A percentile compares a stretch with the other conserved stretches of the same genome.
Conservation (phyloP, 2,329 filamentous ascomycete species). For the Diplodia corticola region DNA sequence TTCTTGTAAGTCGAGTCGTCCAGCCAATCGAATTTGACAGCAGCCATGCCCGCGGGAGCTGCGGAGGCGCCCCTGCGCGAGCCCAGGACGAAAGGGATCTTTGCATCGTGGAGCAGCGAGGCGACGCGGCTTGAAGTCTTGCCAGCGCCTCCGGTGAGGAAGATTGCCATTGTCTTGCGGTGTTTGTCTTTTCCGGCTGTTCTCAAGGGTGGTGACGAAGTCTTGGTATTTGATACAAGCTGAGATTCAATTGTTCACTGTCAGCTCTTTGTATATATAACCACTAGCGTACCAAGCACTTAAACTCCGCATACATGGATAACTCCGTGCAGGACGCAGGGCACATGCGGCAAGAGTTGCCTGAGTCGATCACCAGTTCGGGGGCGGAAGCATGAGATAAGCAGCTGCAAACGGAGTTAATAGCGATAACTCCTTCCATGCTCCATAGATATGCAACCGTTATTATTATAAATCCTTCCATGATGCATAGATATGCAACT, state of each 20-base stretch:
- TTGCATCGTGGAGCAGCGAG: conserved; percentile 33
- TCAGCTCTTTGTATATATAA: neutral
- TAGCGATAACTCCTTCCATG: neutral
- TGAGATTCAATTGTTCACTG: neutral
- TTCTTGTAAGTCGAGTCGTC: conserved; percentile 44
- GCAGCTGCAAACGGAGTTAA: neutral
- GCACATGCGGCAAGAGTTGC: neutral
- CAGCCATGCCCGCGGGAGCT: neutral
- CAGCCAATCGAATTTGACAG: conserved; percentile 48
- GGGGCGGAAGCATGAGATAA: no score
- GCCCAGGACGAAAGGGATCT: conserved; percentile 36
- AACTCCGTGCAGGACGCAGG: neutral
- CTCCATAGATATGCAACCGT: neutral
- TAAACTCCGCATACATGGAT: neutral
- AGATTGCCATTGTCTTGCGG: conserved; percentile 33
- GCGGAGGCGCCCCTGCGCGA: conserved; percentile 34
- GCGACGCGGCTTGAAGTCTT: conserved; percentile 47
- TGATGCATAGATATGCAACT: neutral
- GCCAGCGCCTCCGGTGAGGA: conserved; percentile 50
- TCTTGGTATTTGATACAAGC: neutral
- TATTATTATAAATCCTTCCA: neutral
- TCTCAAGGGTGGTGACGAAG: no score
- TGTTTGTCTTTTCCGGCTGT: no score
- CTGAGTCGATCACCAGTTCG: no score
- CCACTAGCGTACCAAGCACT: neutral